Evolutionary conservation across 352 stramenopile species (phyloP), one percentile per base, ranked within the genome.

Genomic region (Phytophthora foliorum): DNA sequence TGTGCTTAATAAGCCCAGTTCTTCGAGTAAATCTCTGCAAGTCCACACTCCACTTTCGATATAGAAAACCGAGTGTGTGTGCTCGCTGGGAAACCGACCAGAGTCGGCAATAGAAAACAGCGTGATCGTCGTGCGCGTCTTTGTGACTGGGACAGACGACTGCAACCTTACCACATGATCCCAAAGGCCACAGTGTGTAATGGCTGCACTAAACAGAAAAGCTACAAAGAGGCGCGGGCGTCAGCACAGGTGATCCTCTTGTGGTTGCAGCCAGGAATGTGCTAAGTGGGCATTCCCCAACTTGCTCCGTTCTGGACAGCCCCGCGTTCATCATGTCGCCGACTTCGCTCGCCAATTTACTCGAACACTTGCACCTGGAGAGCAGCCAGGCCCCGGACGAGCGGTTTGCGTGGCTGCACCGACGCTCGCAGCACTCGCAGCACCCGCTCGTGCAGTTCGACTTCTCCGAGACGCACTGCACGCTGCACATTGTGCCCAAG

Each of bases 371-470:
- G 24, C 63, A 72, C 39, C 41, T 72, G 19, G 63, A 72, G 44
- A 72, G 63, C 50, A 67, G 56, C 7, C 63, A 72, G 21, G 39
- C 57, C 5, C 63, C 63, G 0, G 63, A 72, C 19, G 49, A 67
- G 16, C 49, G 63, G 21, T 72, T 72, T 19, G 56, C 56, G 6
- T 72, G 63, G 63, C 57, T 72, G 16, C 57, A 62, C 44, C 49
- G 51, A 17, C 63, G 36, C 5, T 72, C 63, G 4, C 56, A 67
- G 42, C 63, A 72, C 41, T 53, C 56, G 19, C 63, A 67, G 48
- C 63, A 72, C 17, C 63, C 63, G 31, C 34, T 72, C 9, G 60
- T 67, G 25, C 59, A 65, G 44, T 72, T 66, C 29, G 60, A 71
- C n/a, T 59, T 78, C 11, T 56, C 56, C 21, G 45, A 54, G 41